These are phyloP conservation scores for Calonectria multiphialidica DNA, from an alignment of 2,329 filamentous ascomycete genomes.

Conservation along the genomic window DNA sequence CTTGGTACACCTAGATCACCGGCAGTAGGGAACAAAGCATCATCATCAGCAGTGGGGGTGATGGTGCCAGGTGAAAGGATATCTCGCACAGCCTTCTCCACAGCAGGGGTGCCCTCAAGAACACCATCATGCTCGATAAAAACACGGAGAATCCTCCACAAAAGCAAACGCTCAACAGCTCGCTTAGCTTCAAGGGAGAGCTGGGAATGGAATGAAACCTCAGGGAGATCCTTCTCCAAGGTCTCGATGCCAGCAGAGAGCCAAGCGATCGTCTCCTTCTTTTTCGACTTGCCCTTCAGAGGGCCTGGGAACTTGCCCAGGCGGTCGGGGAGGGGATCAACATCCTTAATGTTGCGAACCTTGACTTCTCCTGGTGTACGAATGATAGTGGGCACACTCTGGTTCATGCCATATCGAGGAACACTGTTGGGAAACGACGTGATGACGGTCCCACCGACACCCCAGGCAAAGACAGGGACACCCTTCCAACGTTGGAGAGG, in stretches of 20 bases:
- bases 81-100: slow-evolving; percentile 80
- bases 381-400: slow-evolving; percentile 81
- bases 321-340: slow-evolving; percentile 78
- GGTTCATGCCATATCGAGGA: slow-evolving; percentile 84
- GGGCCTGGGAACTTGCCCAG: slow-evolving; percentile 90
- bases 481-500: slow-evolving; percentile 92
- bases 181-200: slow-evolving; percentile 75
- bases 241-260: slow-evolving; percentile 80
- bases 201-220: slow-evolving; percentile 61
- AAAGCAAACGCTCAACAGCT: slow-evolving; percentile 80
- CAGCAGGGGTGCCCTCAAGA: slow-evolving; percentile 78
- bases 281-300: slow-evolving; percentile 89
- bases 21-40: slow-evolving; percentile 39
- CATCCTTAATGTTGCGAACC: slow-evolving; percentile 79
- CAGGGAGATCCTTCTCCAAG: slow-evolving; percentile 72
- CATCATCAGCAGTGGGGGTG: slow-evolving; percentile 41
- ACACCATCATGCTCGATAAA: slow-evolving; percentile 89
- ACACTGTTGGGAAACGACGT: slow-evolving; percentile 91
- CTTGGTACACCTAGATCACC: slow-evolving; percentile 41
- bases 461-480: slow-evolving; percentile 87
- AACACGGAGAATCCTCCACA: slow-evolving; percentile 88
- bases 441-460: slow-evolving; percentile 84
- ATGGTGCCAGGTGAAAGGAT: slow-evolving; percentile 73
- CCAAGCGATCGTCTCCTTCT: slow-evolving; percentile 92
- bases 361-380: slow-evolving; percentile 86